These are phyloP conservation scores for Clarireedia homoeocarpa DNA, from an alignment of 2,329 filamentous ascomycete species.

Conservation along the genomic window DNA sequence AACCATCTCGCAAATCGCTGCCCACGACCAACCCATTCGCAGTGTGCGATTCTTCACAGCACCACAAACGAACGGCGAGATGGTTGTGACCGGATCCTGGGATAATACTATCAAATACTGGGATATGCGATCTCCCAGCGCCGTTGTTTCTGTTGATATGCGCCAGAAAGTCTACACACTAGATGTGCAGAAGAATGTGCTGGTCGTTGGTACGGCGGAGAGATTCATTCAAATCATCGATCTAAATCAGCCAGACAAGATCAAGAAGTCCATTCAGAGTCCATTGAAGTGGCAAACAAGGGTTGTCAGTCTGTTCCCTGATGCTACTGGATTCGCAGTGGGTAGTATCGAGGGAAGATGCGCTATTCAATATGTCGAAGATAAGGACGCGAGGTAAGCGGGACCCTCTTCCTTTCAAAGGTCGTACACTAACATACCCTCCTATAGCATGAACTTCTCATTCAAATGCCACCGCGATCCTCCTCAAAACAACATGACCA, in stretches of 20 bases:
- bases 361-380: constrained; percentile 96
- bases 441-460: constrained; percentile 75
- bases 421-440: background rate
- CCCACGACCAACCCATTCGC: constrained; percentile 77
- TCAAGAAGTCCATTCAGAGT: constrained; percentile 95
- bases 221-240: constrained; percentile 95
- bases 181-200: constrained; percentile 80
- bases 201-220: constrained; percentile 89
- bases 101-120: constrained; percentile 89
- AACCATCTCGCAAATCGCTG: constrained; percentile 61
- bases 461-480: constrained; percentile 97
- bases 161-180: constrained; percentile 84
- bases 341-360: constrained; percentile 96
- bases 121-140: constrained; percentile 63
- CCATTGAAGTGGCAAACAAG: constrained; percentile 98
- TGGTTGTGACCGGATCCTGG: constrained; percentile 89
- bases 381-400: constrained; percentile 71
- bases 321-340: constrained; percentile 86
- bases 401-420: background rate
- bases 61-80: constrained; percentile 53
- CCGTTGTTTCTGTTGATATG: constrained; percentile 57
- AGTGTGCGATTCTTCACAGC: constrained; percentile 70
- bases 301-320: constrained; percentile 89
- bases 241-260: constrained; percentile 76
- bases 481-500: constrained; percentile 66